A percentile compares a stretch with the other conserved stretches of the same genome.
phyloP scores from a whole-genome alignment of 2,329 filamentous ascomycete species.

The Ceratocystis cacaofunesta region DNA sequence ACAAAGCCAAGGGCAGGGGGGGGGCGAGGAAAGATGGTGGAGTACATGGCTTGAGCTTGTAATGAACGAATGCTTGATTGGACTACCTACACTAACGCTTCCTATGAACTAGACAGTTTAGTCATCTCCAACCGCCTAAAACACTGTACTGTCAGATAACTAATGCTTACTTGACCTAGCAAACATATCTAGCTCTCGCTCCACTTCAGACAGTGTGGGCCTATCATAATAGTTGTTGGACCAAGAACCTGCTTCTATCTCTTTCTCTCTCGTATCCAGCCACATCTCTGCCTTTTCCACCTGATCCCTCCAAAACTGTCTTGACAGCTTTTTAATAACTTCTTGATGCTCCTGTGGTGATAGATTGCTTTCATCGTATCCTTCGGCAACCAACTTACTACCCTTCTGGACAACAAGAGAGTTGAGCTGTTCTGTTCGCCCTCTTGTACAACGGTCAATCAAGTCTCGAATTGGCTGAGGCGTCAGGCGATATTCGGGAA shows the following conservation, averaged over 20 bases:
- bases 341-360: slow-evolving; percentile 24
- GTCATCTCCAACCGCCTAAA: too few species aligned
- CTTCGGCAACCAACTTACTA: slow-evolving; percentile 30
- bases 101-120: too few species aligned
- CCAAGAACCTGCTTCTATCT: slow-evolving; percentile 30
- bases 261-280: slow-evolving; percentile 27
- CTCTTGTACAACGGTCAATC: slow-evolving; percentile 38
- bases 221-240: slow-evolving; percentile 36
- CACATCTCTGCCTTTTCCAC: slow-evolving; percentile 34
- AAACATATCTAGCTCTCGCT: slow-evolving; percentile 22
- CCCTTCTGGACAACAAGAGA: slow-evolving; percentile 31
- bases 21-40: slow-evolving; percentile 13
- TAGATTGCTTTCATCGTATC: background rate
- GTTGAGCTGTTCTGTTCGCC: slow-evolving; percentile 32
- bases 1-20: slow-evolving; percentile 18
- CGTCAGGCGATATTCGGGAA: slow-evolving; percentile 36
- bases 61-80: background rate
- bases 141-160: background rate
- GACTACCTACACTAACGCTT: too few species aligned
- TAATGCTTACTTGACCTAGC: background rate
- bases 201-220: slow-evolving; percentile 33
- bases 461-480: slow-evolving; percentile 32
- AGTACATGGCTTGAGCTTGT: background rate
- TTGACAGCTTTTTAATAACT: slow-evolving; percentile 22
- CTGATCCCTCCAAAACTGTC: slow-evolving; percentile 35